Evolutionary conservation across 2,329 filamentous ascomycete genomes (phyloP).

Genomic region (Epichloe gansuensis): DNA sequence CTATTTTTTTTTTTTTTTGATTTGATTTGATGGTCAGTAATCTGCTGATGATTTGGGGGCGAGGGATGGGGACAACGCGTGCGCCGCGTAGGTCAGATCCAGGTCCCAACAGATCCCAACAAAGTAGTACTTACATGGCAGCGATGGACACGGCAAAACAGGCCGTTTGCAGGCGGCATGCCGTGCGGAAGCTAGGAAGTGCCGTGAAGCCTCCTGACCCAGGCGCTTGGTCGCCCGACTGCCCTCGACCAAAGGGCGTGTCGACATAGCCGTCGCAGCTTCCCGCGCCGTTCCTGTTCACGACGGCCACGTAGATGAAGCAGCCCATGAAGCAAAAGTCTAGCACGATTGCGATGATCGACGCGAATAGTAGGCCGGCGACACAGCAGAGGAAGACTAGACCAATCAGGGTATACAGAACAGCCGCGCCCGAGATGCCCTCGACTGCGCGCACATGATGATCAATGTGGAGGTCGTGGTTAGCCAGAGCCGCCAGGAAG

Average conservation of each 20-base stretch:
- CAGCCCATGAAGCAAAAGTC: slow-evolving; percentile 64
- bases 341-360: slow-evolving; percentile 59
- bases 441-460: slow-evolving; percentile 60
- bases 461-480: slow-evolving; percentile 51
- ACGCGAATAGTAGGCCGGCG: slow-evolving; percentile 62
- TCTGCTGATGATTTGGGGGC: no score
- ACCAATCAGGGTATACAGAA: slow-evolving; percentile 63
- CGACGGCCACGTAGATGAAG: slow-evolving; percentile 71
- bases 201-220: slow-evolving; percentile 33
- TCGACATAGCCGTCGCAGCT: slow-evolving; percentile 49
- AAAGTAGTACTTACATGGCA: slow-evolving; percentile 44
- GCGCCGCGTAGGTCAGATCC: no score
- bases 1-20: no score
- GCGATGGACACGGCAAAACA: slow-evolving; percentile 68
- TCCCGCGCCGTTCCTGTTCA: slow-evolving; percentile 56
- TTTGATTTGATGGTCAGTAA: background rate
- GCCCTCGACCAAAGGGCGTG: slow-evolving; percentile 58
- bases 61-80: no score
- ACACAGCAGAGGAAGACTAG: slow-evolving; percentile 67
- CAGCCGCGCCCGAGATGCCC: slow-evolving; percentile 63
- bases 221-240: slow-evolving; percentile 37
- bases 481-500: slow-evolving; percentile 62
- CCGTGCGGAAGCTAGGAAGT: slow-evolving; percentile 35
- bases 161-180: slow-evolving; percentile 67
- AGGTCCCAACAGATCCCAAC: no score